Evolutionary conservation across 768 basidiomycete genomes (phyloP).

Genomic region (Leccinum variicolor): DNA sequence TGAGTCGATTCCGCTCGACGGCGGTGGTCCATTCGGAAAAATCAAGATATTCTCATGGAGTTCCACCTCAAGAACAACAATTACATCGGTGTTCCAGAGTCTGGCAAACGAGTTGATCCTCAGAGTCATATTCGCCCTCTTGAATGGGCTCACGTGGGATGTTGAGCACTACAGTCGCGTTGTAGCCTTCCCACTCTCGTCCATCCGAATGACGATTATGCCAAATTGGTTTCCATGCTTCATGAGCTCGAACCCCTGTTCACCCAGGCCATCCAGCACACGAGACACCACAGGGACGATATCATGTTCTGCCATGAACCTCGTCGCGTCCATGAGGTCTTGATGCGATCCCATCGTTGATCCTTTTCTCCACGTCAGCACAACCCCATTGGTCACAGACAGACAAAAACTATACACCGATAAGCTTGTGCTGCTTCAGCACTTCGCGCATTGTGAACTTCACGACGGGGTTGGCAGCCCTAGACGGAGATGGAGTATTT

Average conservation of each 20-base stretch:
- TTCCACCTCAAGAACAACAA: background rate
- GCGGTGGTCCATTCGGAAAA: conserved; percentile 32
- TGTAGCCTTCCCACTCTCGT: conserved; percentile 18
- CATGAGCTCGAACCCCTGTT: conserved; percentile 70
- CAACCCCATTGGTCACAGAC: background rate
- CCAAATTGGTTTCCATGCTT: conserved; percentile 64
- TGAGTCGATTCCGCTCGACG: conserved; percentile 70
- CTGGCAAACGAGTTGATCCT: background rate
- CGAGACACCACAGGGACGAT: conserved; percentile 71
- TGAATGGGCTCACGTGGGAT: background rate
- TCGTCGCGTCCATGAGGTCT: conserved; percentile 70
- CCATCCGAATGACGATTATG: conserved; percentile 64
- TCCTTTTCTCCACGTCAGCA: conserved; percentile 41
- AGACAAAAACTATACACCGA: conserved; percentile 45
- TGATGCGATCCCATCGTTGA: conserved; percentile 80
- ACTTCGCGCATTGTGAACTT: conserved; percentile 78
- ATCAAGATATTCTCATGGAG: no score
- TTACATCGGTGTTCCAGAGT: background rate
- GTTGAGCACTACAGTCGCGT: conserved; percentile 22
- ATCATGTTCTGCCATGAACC: conserved; percentile 61
- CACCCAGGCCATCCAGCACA: conserved; percentile 63
- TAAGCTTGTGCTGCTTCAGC: conserved; percentile 66
- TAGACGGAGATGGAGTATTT: conserved; percentile 2
- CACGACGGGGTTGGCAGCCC: conserved; percentile 37
- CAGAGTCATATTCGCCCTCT: background rate